Evolutionary conservation across 345 rosid species (phyloP), one percentile per base, ranked within the genome.

Genomic region (Acer negundo): DNA sequence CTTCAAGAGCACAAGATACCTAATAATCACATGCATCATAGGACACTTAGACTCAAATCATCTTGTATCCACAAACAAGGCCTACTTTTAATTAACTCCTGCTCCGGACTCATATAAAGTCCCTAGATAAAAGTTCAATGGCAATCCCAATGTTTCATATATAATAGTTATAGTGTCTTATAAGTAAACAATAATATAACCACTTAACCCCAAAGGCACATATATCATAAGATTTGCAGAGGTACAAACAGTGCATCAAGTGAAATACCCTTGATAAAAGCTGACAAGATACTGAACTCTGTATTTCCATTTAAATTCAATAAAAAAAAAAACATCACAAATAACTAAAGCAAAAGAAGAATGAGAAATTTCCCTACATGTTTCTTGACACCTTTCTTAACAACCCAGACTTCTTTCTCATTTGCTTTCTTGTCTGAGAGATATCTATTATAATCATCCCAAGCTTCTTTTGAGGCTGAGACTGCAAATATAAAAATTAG

Each of bases 401-500:
- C 98, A 86, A 96, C 80, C 99, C 99, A 96, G 49, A 96, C 95
- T 88, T 89, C 89, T 88, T 90, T 96, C 90, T 92, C 97, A 81
- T 96, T 96, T 17, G 97, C 98, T 87, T 91, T 94, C 89, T 91
- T 92, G 86, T 96, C 99, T 6, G 97, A 96, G 26, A 94, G 87
- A 84, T 86, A 94, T 87, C 98, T 87, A 74, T 94, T 93, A 83
- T 96, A 96, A 85, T 96, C 99, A 90, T 96, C 99, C 99, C 99
- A 96, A 72, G 99, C 99, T 88, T 96, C 99, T 87, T 96, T 96
- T 55, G 97, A 83, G 44, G 99, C 98, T 2, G 99, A 96, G 77
- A 96, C 95, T 0, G 99, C 93, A 83, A 96, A 96, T 81, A 96
- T 94, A 79, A 96, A 90, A 72, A 96, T 88, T 20, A 96, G 88